Percentiles rank a stretch among this genome's conserved stretches.
Evolutionary conservation across 2,329 filamentous ascomycete genomes (phyloP).

Genomic region (Penicillium sp.): DNA sequence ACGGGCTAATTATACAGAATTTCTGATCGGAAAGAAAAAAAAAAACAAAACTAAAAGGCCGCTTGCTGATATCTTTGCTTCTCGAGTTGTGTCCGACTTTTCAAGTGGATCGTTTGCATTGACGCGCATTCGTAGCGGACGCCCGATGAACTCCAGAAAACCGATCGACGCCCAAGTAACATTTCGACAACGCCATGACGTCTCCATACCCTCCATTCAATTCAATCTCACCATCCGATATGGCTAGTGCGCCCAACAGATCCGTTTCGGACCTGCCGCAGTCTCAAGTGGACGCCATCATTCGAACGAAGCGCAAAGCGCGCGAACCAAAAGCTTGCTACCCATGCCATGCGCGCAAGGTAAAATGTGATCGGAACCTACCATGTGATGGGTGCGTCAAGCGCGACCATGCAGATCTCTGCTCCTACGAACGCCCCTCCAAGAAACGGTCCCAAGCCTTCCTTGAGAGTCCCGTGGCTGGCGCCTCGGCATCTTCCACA

Average conservation of each 20-base stretch:
- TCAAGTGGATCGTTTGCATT: neutral
- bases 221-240: constrained; percentile 33
- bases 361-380: constrained; percentile 51
- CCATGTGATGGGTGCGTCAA: constrained; percentile 52
- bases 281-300: constrained; percentile 49
- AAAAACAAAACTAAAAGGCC: neutral
- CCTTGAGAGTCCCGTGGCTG: constrained; percentile 20
- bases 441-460: constrained; percentile 42
- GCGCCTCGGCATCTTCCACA: constrained; percentile 7
- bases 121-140: constrained; percentile 4
- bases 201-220: constrained; percentile 31
- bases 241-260: constrained; percentile 23
- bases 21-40: neutral
- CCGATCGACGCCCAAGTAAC: neutral
- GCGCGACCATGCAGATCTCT: constrained; percentile 50
- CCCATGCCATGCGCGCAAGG: constrained; percentile 48
- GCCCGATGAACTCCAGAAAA: constrained; percentile 4
- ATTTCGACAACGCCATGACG: constrained; percentile 20
- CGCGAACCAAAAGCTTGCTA: constrained; percentile 50
- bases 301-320: constrained; percentile 49
- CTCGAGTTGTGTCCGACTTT: neutral
- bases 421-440: constrained; percentile 50
- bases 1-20: neutral
- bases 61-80: neutral
- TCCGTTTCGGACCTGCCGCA: constrained; percentile 44